Base-by-base conservation (phyloP, 2,329 filamentous ascomycete genomes). In the Diaporthe sp. region DNA sequence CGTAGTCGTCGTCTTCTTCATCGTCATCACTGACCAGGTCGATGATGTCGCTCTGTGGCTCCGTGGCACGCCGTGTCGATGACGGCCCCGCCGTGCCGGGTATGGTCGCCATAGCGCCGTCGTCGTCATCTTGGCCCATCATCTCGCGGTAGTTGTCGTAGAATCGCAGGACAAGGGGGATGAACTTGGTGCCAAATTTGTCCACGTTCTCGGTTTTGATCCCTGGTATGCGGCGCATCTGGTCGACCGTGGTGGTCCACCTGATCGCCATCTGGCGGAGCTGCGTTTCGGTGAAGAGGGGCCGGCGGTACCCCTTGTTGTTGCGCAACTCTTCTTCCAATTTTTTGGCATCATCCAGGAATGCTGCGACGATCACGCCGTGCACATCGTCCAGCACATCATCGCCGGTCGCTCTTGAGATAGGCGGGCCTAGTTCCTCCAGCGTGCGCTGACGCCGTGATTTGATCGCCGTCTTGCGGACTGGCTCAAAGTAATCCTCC, bases 221-320 rank as follows among this genome's bases (percentile, higher is more conserved):
- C 13, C 88, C 89, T 0, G 87, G 87, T 66, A 96, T 93, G 12
- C 83, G 82, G 42, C 83, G 84, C 91, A 97, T 93, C 74, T 91
- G 85, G 22, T 89, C 87, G 13, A 90, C 79, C 12, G 86, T 90
- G 10, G 85, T 87, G 0, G 93, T 94, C 86, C 93, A 93, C 45
- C 87, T 83, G 67, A 95, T 90, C 17, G 90, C 92, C 93, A 97
- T 96, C 77, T 93, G 89, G 47, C 92, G 90, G 68, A 95, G 88
- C 19, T 94, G 87, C 30, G 87, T 87, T 75, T 95, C 92, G 0
- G 91, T 92, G 80, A 97, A 97, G 0, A 92, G 85, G 5, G 89
- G 87, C 30, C 86, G 85, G 12, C 90, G 88, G 42, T 93, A 82
- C 6, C 86, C 85, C 68, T 90, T 89, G 33, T 86, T 85, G 76